Percentiles rank a stretch among this genome's conserved stretches.
Evolutionary conservation across 225 moss, liverwort and hornwort species (phyloP).

Genomic region (Pleurozium schreberi): DNA sequence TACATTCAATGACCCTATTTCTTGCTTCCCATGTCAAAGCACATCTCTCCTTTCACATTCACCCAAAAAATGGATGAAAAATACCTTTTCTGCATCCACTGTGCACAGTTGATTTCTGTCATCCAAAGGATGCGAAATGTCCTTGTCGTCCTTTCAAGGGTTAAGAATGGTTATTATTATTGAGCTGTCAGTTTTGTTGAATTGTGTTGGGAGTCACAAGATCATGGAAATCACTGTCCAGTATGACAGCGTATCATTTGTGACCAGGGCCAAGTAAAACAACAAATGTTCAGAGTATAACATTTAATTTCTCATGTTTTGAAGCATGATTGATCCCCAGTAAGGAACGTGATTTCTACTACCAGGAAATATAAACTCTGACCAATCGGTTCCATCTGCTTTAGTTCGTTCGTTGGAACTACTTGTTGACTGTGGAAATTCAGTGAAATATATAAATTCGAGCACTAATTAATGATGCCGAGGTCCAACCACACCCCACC

Average conservation of each 20-base stretch:
- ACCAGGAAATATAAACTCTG: no score
- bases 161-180: not conserved
- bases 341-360: not conserved
- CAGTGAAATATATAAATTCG: not conserved
- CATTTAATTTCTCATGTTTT: not conserved
- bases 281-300: not conserved
- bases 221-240: not conserved
- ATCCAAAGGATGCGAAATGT: no score
- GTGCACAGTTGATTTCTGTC: no score
- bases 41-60: no score
- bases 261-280: not conserved
- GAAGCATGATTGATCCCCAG: not conserved
- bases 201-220: not conserved
- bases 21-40: no score
- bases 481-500: no score
- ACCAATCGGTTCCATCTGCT: not conserved
- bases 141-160: no score
- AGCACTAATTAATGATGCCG: not conserved
- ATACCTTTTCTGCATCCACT: no score
- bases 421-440: not conserved
- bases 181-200: not conserved
- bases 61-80: no score
- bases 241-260: no score
- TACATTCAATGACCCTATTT: no score
- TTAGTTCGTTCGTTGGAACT: not conserved